Conservation (phyloP, 345 rosid genomes). For the Gossypium thurberi region DNA sequence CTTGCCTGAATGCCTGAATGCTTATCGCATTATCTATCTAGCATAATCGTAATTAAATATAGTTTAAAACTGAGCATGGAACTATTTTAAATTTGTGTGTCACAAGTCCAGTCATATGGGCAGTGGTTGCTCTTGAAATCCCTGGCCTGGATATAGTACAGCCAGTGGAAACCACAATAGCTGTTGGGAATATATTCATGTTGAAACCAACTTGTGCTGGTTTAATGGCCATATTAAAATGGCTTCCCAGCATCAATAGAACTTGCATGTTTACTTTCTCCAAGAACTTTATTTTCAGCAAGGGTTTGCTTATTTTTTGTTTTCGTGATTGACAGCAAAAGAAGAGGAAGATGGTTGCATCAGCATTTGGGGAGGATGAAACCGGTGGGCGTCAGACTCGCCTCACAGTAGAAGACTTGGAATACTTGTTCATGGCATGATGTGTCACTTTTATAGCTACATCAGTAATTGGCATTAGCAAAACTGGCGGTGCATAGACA, state of each 20-base stretch:
- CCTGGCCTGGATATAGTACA: no score
- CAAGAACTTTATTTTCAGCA: background rate
- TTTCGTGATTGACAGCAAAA: constrained; percentile 48
- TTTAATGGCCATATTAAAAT: background rate
- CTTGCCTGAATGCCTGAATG: constrained; percentile 3
- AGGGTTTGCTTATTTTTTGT: background rate
- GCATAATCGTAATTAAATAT: background rate
- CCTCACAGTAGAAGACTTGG: constrained; percentile 78
- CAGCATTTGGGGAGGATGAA: constrained; percentile 95
- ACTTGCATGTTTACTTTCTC: background rate
- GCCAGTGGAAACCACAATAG: no score
- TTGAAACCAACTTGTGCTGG: background rate
- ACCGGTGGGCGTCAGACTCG: constrained; percentile 65
- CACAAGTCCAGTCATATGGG: background rate
- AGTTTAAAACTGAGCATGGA: background rate
- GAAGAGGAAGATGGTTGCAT: constrained; percentile 91
- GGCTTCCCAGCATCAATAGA: background rate
- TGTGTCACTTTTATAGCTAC: background rate
- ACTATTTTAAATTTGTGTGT: background rate
- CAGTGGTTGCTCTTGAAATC: background rate
- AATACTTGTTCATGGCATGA: constrained; percentile 80
- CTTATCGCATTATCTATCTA: background rate
- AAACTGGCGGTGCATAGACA: background rate
- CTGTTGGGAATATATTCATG: background rate
- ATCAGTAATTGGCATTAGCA: background rate